These are phyloP conservation scores for Rostrohypoxylon terebratum DNA, from an alignment of 495 filamentous ascomycete genomes.

Conservation along the genomic window DNA sequence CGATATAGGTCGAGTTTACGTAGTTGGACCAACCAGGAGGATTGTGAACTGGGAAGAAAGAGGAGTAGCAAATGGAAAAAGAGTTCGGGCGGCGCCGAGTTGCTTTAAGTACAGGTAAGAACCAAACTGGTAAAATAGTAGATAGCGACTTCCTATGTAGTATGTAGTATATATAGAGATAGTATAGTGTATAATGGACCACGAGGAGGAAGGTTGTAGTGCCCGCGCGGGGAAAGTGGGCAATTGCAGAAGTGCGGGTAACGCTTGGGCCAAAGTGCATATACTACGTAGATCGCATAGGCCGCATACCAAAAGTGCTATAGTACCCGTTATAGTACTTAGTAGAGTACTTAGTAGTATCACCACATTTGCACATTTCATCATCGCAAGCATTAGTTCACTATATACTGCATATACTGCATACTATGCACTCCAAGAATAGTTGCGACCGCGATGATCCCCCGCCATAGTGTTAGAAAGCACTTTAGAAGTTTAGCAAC, in stretches of 20 bases:
- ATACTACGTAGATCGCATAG: conserved; percentile 3
- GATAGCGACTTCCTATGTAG: conserved; percentile 9
- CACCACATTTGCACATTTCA: conserved; percentile 36
- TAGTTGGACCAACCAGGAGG: not conserved
- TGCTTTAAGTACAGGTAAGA: conserved; percentile 6
- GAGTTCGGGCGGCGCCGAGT: conserved; percentile 23
- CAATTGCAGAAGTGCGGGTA: conserved; percentile 40
- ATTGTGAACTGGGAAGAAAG: not conserved
- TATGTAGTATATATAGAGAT: conserved; percentile 12
- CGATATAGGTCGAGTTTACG: not conserved
- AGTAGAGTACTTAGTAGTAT: conserved; percentile 13
- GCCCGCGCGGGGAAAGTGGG: conserved; percentile 47
- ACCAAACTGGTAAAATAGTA: not conserved
- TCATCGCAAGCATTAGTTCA: conserved; percentile 22
- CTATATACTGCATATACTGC: not conserved
- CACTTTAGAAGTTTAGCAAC: conserved; percentile 15
- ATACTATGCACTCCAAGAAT: conserved; percentile 22
- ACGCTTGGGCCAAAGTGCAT: conserved; percentile 34
- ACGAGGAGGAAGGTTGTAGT: conserved; percentile 26
- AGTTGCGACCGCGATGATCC: conserved; percentile 26
- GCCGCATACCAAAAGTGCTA: conserved; percentile 22
- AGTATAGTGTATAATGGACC: conserved; percentile 3
- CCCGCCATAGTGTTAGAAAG: conserved; percentile 23
- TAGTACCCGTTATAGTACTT: conserved; percentile 29
- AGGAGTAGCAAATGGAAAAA: conserved; percentile 10